phyloP scores from a whole-genome alignment of 306 rosid species.

The Vachellia pachyceras region DNA sequence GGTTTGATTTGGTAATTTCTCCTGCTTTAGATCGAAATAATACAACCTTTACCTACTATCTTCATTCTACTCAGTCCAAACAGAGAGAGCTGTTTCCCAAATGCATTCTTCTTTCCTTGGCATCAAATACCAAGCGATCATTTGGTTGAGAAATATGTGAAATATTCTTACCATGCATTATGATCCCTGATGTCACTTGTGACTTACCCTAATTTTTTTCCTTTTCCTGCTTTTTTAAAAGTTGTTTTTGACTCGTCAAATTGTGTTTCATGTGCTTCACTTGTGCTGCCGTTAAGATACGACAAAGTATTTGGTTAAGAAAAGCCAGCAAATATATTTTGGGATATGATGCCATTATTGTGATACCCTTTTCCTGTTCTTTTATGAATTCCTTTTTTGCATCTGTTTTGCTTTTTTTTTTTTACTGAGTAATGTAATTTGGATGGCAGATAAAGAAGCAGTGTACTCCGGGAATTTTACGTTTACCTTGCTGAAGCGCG shows the following conservation, averaged over 20 bases:
- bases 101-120: background rate
- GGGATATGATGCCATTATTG: background rate
- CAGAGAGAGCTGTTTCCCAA: background rate
- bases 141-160: no score
- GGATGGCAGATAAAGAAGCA: constrained; percentile 82
- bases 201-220: constrained; percentile 1
- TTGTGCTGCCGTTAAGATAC: constrained; percentile 17
- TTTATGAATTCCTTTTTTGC: background rate
- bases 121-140: constrained; percentile 3
- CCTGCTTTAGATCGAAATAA: background rate
- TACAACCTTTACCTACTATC: background rate
- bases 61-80: background rate
- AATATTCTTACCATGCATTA: constrained; percentile 1
- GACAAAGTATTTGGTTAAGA: constrained; percentile 17
- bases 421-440: constrained; percentile 44
- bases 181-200: constrained; percentile 28
- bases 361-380: background rate
- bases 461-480: constrained; percentile 77
- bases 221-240: background rate
- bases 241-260: background rate
- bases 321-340: background rate
- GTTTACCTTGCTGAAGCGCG: constrained; percentile 68
- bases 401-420: constrained; percentile 27
- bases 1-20: background rate
- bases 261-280: constrained; percentile 16